Percentiles rank a stretch among this genome's conserved stretches.
These are phyloP conservation scores for Emydomyces testavorans DNA, from an alignment of 2,329 filamentous ascomycete species.

Conservation along the genomic window DNA sequence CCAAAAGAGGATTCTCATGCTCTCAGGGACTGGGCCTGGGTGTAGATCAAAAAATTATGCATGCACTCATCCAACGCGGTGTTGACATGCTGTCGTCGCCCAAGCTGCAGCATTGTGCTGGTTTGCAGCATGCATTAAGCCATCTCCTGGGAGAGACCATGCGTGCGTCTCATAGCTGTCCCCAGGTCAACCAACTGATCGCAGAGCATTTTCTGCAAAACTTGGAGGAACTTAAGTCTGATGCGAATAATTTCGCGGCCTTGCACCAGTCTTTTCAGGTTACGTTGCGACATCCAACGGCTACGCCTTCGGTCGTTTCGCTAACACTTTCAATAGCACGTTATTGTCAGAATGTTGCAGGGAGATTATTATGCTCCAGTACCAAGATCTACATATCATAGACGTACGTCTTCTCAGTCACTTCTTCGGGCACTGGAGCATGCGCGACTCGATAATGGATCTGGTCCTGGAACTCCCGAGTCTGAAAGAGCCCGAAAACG, in stretches of 20 bases:
- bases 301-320: neutral
- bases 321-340: slow-evolving; percentile 17
- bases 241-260: slow-evolving; percentile 15
- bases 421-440: neutral
- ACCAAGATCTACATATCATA: slow-evolving; percentile 11
- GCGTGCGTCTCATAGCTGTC: slow-evolving; percentile 17
- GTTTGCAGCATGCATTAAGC: slow-evolving; percentile 25
- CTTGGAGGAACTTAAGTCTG: slow-evolving; percentile 20
- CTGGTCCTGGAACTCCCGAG: neutral
- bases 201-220: slow-evolving; percentile 22
- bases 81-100: slow-evolving; percentile 23
- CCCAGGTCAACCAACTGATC: slow-evolving; percentile 18
- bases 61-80: slow-evolving; percentile 25
- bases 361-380: slow-evolving; percentile 11
- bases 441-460: neutral
- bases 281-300: slow-evolving; percentile 10
- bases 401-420: slow-evolving; percentile 6
- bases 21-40: slow-evolving; percentile 17
- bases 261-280: slow-evolving; percentile 28
- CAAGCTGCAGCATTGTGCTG: slow-evolving; percentile 18
- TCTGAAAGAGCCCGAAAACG: slow-evolving; percentile 26
- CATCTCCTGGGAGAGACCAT: slow-evolving; percentile 23
- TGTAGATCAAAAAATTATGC: slow-evolving; percentile 22
- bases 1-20: slow-evolving; percentile 19
- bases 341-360: slow-evolving; percentile 15